Evolutionary conservation across 2,329 filamentous ascomycete genomes (phyloP), one percentile per base, ranked within the genome.

Genomic region (Pseudogymnoascus sp.): DNA sequence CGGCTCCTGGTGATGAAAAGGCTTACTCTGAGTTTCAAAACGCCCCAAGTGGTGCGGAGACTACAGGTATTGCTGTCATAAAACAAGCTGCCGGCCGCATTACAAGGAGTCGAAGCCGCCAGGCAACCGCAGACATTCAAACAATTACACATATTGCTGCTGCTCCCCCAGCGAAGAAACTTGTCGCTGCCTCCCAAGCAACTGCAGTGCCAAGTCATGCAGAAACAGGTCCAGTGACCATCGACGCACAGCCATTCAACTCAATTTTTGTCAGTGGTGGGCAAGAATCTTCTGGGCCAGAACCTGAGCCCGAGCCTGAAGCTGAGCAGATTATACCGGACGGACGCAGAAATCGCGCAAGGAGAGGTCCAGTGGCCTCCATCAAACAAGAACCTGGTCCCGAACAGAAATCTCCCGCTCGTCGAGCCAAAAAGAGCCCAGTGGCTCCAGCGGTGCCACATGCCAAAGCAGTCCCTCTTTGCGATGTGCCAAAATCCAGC

Each of bases 1-100:
- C 49, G 16, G 28, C 28, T 35, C n/a, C 49, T 19, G 28, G 28
- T 35, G 14, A 55, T 55, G 28, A 35, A 55, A 22, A 12, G 8
- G 5, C 16, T 9, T 16, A 11, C 5, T 22, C 49, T 5, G 11
- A 33, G 49, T 55, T 16, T 55, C 49, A 55, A 55, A 55, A 55
- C 28, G 49, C 49, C 49, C 49, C 49, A 55, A 55, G 49, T 55
- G 49, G 49, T 55, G 49, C 49, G 49, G 49, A 55, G 28, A 55
- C 28, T 55, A 33, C 7, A 5, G 49, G 11, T 35, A 55, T 35
- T 33, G 49, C 49, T 55, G n/a, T n/a, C 28, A 35, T 11, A 12
- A 55, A 19, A 33, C 28, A 55, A 35, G 28, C 23, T 6, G 23
- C 16, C 23, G 14, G 49, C 4, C 11, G 28, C 9, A 22, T 16